Conservation (phyloP, 345 rosid species). For the Ricinus communis region DNA sequence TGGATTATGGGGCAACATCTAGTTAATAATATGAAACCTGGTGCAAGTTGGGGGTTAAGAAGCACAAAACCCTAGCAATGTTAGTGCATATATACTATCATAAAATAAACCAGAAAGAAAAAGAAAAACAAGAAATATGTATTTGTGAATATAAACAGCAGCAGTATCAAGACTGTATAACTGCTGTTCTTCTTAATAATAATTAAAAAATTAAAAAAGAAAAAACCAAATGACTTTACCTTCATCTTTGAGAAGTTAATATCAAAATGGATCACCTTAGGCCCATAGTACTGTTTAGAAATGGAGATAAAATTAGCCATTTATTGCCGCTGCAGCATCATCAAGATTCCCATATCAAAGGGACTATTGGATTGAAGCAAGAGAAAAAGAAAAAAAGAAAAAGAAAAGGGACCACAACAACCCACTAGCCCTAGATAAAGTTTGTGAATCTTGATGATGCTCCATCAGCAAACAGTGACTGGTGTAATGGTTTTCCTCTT, state of each 20-base stretch:
- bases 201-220: not conserved
- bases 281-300: not conserved
- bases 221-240: not conserved
- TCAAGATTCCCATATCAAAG: conserved; percentile 76
- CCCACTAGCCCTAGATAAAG: conserved; percentile 26
- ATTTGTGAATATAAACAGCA: not conserved
- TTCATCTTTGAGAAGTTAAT: conserved; percentile 6
- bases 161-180: conserved; percentile 1
- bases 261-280: not conserved
- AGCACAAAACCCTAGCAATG: conserved; percentile 20
- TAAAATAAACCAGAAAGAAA: not conserved
- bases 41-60: conserved; percentile 3
- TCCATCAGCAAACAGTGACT: conserved; percentile 75
- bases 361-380: conserved; percentile 16
- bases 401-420: conserved; percentile 19
- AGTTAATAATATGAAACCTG: conserved; percentile 7
- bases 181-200: not conserved
- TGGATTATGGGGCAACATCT: conserved; percentile 6
- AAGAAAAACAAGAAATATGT: not conserved
- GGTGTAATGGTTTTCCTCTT: conserved; percentile 6
- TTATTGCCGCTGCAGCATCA: conserved; percentile 96
- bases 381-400: conserved; percentile 21
- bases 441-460: conserved; percentile 95
- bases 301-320: conserved; percentile 38
- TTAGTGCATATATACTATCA: not conserved